phyloP scores from a whole-genome alignment of 202 grass and related monocot genomes.

The Hordeum pubiflorum region DNA sequence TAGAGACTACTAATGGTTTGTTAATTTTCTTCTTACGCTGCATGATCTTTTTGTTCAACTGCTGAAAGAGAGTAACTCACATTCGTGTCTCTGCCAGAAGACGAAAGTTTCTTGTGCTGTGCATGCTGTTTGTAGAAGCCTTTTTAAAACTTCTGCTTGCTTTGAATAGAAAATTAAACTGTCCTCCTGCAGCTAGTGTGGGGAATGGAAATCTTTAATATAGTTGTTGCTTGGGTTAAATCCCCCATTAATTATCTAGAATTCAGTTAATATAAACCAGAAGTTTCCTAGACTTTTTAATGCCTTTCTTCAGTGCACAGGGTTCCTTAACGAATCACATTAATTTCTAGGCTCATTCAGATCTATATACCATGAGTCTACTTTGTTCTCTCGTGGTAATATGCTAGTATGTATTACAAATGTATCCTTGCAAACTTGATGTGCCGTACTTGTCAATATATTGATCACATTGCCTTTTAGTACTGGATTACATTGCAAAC shows the following conservation, averaged over 20 bases:
- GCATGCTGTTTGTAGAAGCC: background rate
- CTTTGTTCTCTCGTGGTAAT: background rate
- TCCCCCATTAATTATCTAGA: background rate
- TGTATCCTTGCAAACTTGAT: conserved; percentile 3
- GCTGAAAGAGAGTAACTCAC: background rate
- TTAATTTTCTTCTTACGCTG: background rate
- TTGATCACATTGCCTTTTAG: background rate
- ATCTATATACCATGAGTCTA: background rate
- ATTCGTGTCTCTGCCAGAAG: background rate
- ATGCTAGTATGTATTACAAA: background rate
- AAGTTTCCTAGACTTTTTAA: background rate
- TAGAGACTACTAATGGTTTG: background rate
- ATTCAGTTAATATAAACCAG: background rate
- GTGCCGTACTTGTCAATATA: background rate
- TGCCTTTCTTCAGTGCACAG: background rate
- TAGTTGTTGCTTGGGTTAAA: background rate
- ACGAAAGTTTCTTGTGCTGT: background rate
- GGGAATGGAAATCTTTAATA: background rate
- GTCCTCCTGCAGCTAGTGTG: background rate
- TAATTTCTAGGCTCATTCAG: background rate
- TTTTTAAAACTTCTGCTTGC: background rate
- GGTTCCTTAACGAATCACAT: background rate
- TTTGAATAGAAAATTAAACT: background rate
- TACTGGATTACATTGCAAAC: no score
- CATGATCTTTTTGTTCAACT: background rate